Evolutionary conservation across 2,329 filamentous ascomycete species (phyloP), one percentile per base, ranked within the genome.

Genomic region (Diaporthe nobilis): DNA sequence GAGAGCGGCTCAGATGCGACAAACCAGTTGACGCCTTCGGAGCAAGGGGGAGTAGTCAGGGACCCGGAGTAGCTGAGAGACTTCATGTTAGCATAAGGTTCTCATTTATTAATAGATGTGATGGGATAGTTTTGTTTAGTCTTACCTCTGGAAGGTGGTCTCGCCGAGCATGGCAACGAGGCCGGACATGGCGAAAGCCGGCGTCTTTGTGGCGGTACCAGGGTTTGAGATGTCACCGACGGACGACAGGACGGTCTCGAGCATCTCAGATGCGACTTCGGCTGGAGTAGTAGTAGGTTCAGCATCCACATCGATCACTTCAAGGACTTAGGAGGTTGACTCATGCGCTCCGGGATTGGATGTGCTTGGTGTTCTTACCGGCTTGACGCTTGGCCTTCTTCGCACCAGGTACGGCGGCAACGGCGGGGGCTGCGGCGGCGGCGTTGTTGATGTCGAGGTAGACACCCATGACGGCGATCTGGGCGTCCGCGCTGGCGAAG

Each of bases 1-100:
- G 79, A 75, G 44, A 88, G 83, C 68, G 83, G 84, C 73, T 85
- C 80, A 5, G 86, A 85, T n/a, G 85, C 83, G 10, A 89, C 86
- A 72, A 87, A 84, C 87, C 87, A 89, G 76, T 80, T 80, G 42
- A 89, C 86, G 31, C 83, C 84, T 79, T 89, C 87, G 20, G 82
- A 82, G 82, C 87, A 89, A 3, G 87, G 87, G 28, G 87, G 87
- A 12, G 87, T 88, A 17, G 87, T 89, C 49, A 89, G 82, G 5
- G 87, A 88, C 37, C 87, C 87, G 3, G 83, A 80, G 81, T 89
- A 87, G 34, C 82, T 85, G 67, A 28, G 28, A n/a, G 34, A 15
- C 31, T 7, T 39, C 34, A 65, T 20, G 65, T 70, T 53, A 70
- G 65, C 65, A 12, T 8, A 68, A n/a, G 49, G 39, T 65, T 22